Base-by-base conservation (phyloP, 306 rosid species). In the Castanea sativa region DNA sequence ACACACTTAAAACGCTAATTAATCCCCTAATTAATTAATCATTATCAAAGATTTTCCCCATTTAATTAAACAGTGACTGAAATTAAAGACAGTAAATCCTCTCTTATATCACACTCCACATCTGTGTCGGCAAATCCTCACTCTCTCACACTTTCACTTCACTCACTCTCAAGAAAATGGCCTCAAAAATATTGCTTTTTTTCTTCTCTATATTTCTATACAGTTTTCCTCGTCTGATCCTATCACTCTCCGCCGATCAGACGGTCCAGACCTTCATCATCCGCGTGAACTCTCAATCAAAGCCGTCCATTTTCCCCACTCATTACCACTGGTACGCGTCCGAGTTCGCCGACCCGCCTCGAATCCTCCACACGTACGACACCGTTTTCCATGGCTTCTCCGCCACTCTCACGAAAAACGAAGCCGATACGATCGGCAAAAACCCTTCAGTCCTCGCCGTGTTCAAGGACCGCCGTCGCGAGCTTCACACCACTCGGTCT, bases 301-400 rank as follows among this genome's bases (percentile, higher is more conserved):
- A 94, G 64, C 98, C 98, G 3, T 88, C 98, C 0, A 60, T 92
- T 27, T 92, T 92, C 75, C 97, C 93, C 0, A 88, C 98, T 16
- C 97, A 91, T 43, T 87, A 83, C 74, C 86, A 89, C 89, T 94
- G 98, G 97, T 94, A 94, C 85, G 60, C 88, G 3, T 87, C 97
- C 6, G 90, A 92, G 76, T 91, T 92, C 75, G 80, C 93, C 6
- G 80, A 92, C 43, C 78, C 94, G 2, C 83, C 82, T 1, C 70
- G 72, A 19, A 89, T 94, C 73, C 94, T 91, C 59, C 94, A 94
- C 41, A 74, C 86, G 0, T 94, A 94, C 85, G 88, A 91, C 73
- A 94, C 92, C 25, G 94, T 89, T 6, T 92, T 92, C 84, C 94
- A 92, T 8, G 98, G 98, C 52, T 94, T 94, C 89, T 92, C 98